phyloP scores from a whole-genome alignment of 139 green algal species.

The Chlorella sp. region DNA sequence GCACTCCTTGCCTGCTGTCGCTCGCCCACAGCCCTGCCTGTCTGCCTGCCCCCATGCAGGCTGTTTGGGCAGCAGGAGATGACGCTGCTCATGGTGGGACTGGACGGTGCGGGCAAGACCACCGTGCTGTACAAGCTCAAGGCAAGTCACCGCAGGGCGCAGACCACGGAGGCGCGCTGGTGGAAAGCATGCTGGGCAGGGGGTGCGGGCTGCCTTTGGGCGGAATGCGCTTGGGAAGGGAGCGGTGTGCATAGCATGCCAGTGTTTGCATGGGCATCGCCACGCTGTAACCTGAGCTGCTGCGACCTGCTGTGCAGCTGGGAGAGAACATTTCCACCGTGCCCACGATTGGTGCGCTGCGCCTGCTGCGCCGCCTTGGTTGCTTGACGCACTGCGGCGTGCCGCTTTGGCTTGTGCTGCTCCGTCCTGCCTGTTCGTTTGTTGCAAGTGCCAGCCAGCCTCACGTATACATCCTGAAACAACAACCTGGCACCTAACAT shows the following conservation, averaged over 20 bases:
- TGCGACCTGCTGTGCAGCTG: slow-evolving; percentile 76
- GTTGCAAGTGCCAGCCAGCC: background rate
- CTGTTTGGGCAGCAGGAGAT: no score
- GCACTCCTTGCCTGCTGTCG: background rate
- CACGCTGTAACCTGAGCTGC: no score
- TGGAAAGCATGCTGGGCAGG: no score
- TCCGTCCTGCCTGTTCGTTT: background rate
- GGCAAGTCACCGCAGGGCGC: no score
- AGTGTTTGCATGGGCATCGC: no score
- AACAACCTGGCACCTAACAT: no score
- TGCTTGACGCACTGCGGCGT: background rate
- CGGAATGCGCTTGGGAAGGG: no score
- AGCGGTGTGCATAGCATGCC: no score
- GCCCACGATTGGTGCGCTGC: slow-evolving; percentile 93
- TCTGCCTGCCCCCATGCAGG: background rate
- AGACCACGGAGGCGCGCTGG: no score
- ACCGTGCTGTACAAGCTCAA: slow-evolving; percentile 99
- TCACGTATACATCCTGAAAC: background rate
- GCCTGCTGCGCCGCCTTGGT: no score
- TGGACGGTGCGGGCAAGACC: slow-evolving; percentile 98
- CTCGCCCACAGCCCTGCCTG: background rate
- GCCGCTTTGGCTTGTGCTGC: background rate
- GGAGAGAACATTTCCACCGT: slow-evolving; percentile 99
- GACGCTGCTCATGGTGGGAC: slow-evolving; percentile 77
- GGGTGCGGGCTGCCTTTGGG: no score